Base-by-base conservation (phyloP, 768 basidiomycete species). In the Rhodotorula diobovata region DNA sequence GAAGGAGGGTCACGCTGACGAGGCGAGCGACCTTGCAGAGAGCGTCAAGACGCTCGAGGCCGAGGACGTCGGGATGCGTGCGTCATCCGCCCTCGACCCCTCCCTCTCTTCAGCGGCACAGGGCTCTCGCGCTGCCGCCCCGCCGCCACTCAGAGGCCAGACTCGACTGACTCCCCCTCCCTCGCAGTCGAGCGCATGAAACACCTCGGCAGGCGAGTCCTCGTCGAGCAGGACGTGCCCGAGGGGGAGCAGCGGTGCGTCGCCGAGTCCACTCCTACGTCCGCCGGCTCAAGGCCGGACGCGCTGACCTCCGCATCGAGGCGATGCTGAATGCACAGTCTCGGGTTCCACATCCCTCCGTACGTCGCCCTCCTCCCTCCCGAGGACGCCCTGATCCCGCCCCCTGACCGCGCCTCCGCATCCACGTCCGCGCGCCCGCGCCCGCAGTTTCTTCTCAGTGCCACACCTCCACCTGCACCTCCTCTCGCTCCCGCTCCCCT, bases 391-490 rank as follows among this genome's bases (percentile, higher is more conserved):
- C 41, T 14, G 41, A 43, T 12, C 39, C 39, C 39, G 41, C 41
- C 18, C 6, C 12, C 41, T 7, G 2, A 3, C 18, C 14, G 41
- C 41, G 14, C 11, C 41, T 43, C 41, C 14, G 5, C 14, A 43
- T 15, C 11, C 8, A 43, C 11, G 6, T 3, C 18, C 41, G 14
- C 46, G 45, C 46, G 18, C 10, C 37, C 28, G 28, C 30, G 4
- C 32, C 32, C 9, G 34, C 63, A 73, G 67, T 4, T 74, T 74
- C 68, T 74, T 67, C 58, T 74, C 73, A 9, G 73, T 74, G 15
- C 69, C 69, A 45, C 74, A 75, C 56, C 70, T 75, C 21, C 74
- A 75, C 53, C 70, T 75, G n/a, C 74, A 75, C 55, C 67, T 75
- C 50, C 74, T 75, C 45, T 75, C 74, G 4, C 61, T 67, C n/a